phyloP scores from a whole-genome alignment of 345 rosid genomes.

The Murraya paniculata region DNA sequence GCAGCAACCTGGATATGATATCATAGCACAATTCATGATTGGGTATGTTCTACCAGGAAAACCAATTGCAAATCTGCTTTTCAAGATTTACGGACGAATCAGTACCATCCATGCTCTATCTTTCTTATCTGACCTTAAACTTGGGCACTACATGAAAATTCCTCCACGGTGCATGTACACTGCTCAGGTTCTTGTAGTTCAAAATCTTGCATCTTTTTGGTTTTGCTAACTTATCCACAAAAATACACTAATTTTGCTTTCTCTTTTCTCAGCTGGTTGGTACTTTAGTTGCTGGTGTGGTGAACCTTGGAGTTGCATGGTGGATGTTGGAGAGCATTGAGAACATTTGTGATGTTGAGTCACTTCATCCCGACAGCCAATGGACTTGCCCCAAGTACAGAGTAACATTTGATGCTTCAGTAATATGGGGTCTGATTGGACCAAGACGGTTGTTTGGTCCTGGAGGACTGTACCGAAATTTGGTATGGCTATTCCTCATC shows the following conservation, averaged over 20 bases:
- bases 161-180: constrained; percentile 97
- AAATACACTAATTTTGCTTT: background rate
- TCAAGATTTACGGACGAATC: constrained; percentile 95
- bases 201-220: background rate
- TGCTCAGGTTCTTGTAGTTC: constrained; percentile 61
- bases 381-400: constrained; percentile 99
- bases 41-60: constrained; percentile 89
- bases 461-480: constrained; percentile 85
- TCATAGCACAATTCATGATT: constrained; percentile 94
- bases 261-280: constrained; percentile 58
- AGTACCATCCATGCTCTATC: constrained; percentile 96
- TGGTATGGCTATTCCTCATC: constrained; percentile 90
- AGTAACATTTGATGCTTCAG: constrained; percentile 95
- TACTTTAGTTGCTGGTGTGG: constrained; percentile 69
- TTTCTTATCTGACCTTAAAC: constrained; percentile 96
- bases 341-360: constrained; percentile 75
- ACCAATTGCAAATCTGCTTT: constrained; percentile 90
- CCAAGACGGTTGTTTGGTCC: constrained; percentile 86
- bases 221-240: background rate
- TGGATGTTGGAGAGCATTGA: constrained; percentile 96
- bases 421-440: constrained; percentile 96
- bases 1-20: constrained; percentile 99
- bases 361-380: constrained; percentile 76
- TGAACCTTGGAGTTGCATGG: constrained; percentile 97
- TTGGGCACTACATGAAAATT: constrained; percentile 98